These are phyloP conservation scores for Kwoniella bestiolae DNA, from an alignment of 768 basidiomycete genomes.

Conservation along the genomic window DNA sequence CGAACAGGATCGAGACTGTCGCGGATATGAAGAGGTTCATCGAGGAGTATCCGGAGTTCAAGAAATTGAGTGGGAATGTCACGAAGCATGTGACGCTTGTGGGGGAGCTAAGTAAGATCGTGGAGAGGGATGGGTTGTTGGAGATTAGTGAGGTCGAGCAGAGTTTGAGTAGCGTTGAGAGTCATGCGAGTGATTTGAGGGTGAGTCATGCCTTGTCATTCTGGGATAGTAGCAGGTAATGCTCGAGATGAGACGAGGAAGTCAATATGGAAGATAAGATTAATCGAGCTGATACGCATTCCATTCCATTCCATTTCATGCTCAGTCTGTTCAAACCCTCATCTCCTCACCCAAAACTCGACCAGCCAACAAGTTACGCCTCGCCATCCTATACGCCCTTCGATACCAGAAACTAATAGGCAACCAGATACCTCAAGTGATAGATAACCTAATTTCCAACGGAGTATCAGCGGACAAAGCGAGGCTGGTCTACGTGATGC, in stretches of 20 bases:
- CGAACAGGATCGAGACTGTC: constrained; percentile 80
- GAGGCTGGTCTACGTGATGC: constrained; percentile 74
- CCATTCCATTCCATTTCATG: no score
- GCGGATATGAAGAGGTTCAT: constrained; percentile 96
- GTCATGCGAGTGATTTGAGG: constrained; percentile 75
- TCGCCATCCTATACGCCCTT: constrained; percentile 89
- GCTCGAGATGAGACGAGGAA: no score
- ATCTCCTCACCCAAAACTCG: constrained; percentile 71
- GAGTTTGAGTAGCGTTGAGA: constrained; percentile 88
- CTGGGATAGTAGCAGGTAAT: no score
- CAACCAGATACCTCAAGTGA: constrained; percentile 71
- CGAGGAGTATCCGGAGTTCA: constrained; percentile 97
- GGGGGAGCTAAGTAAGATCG: constrained; percentile 89
- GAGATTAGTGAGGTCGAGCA: constrained; percentile 95
- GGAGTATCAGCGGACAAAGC: constrained; percentile 62
- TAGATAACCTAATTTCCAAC: constrained; percentile 57
- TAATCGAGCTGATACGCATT: background rate
- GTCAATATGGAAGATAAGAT: background rate
- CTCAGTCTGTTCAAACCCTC: constrained; percentile 79
- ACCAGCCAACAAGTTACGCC: constrained; percentile 78
- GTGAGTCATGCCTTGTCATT: constrained; percentile 63
- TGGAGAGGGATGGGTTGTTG: constrained; percentile 80
- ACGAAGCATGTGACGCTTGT: constrained; percentile 98
- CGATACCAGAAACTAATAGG: constrained; percentile 90
- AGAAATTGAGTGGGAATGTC: constrained; percentile 94